These are phyloP conservation scores for Dioscorea zingiberensis DNA, from an alignment of 106 monocot species.

Conservation along the genomic window DNA sequence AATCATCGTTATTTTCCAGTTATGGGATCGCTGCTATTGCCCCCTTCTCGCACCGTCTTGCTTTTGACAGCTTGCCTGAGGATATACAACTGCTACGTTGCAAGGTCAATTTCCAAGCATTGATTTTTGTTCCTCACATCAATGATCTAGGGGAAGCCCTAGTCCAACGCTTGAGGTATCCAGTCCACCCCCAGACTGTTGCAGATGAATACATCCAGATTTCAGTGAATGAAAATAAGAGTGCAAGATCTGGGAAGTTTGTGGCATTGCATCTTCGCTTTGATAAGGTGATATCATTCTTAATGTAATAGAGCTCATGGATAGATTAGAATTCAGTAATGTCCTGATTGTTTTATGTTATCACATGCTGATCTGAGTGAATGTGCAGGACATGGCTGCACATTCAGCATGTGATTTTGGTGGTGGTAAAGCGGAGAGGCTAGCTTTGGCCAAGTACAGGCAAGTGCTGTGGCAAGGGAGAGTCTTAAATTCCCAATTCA, in stretches of 20 bases:
- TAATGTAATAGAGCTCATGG: no score
- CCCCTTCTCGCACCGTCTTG: slow-evolving; percentile 89
- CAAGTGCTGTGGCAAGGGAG: slow-evolving; percentile 96
- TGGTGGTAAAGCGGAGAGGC: slow-evolving; percentile 86
- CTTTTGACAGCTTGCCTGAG: slow-evolving; percentile 79
- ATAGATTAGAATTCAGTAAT: no score
- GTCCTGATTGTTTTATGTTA: not conserved
- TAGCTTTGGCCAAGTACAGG: slow-evolving; percentile 87
- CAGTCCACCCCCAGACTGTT: slow-evolving; percentile 9
- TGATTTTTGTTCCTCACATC: slow-evolving; percentile 79
- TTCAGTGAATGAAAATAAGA: no score
- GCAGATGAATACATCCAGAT: slow-evolving; percentile 18
- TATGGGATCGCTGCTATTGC: slow-evolving; percentile 89
- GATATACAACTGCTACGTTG: slow-evolving; percentile 82
- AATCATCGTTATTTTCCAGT: slow-evolving; percentile 23
- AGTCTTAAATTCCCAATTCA: slow-evolving; percentile 84
- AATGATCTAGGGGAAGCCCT: slow-evolving; percentile 65
- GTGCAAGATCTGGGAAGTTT: slow-evolving; percentile 45
- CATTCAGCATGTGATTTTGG: slow-evolving; percentile 98
- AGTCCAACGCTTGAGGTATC: slow-evolving; percentile 62
- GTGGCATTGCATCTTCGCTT: slow-evolving; percentile 78
- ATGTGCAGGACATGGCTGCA: slow-evolving; percentile 91
- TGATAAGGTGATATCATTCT: slow-evolving; percentile 63
- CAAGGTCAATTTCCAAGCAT: slow-evolving; percentile 91
- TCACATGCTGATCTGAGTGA: not conserved